phyloP scores from a whole-genome alignment of 1,139 yeast species.

The Wickerhamiella pararugosa region DNA sequence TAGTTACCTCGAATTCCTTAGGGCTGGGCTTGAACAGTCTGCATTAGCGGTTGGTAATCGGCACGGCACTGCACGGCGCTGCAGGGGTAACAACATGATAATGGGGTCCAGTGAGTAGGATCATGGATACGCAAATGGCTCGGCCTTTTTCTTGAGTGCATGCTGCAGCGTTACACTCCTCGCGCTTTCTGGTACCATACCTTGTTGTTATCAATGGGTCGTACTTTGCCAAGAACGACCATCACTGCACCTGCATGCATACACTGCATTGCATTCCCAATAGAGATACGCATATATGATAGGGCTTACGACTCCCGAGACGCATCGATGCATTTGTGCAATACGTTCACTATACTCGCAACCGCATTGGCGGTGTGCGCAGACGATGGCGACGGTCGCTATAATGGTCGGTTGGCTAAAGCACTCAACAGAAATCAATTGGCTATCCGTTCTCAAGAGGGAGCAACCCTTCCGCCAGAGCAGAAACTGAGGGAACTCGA shows the following conservation, averaged over 20 bases:
- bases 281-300: not conserved
- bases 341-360: not conserved
- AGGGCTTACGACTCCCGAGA: not conserved
- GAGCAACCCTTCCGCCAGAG: constrained; percentile 3
- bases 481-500: constrained; percentile 30
- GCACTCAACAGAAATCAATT: constrained; percentile 4
- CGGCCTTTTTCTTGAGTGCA: no score
- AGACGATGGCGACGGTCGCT: constrained; percentile 13
- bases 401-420: constrained; percentile 8
- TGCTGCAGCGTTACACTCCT: no score
- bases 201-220: no score
- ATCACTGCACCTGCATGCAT: not conserved
- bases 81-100: no score
- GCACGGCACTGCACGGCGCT: no score
- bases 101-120: no score
- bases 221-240: no score
- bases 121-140: no score
- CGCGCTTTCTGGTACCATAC: no score
- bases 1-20: no score
- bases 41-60: no score
- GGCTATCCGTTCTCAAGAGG: constrained; percentile 14
- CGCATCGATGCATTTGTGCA: not conserved
- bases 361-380: constrained; percentile 2
- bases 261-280: not conserved
- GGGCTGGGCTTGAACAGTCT: no score